Conservation (phyloP, 75 land plant genomes). For the Adiantum capillusveneris region DNA sequence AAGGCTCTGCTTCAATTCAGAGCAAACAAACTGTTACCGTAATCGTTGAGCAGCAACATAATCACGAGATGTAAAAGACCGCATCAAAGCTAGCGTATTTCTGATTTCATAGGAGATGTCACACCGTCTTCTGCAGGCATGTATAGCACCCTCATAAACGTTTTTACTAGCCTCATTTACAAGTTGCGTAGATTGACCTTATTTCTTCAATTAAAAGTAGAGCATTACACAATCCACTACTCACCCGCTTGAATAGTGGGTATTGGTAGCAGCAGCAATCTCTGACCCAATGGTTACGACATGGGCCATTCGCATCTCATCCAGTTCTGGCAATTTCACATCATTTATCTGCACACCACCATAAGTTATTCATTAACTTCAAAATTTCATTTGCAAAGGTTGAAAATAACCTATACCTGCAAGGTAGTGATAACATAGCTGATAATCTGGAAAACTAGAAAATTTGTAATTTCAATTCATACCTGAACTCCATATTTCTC, state of each 20-base stretch:
- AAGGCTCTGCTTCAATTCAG: too few species aligned
- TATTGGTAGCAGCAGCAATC: conserved; percentile 29
- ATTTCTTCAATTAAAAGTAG: background rate
- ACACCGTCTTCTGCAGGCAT: conserved; percentile 1
- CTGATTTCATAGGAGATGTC: conserved; percentile 53
- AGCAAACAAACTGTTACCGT: too few species aligned
- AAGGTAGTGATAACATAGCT: background rate
- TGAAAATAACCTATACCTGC: background rate
- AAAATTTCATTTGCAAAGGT: too few species aligned
- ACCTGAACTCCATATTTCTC: conserved; percentile 65
- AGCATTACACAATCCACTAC: background rate
- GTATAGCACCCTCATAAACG: too few species aligned
- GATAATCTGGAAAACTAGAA: background rate
- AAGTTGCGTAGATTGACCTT: background rate
- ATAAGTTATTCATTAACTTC: too few species aligned
- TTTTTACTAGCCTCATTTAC: too few species aligned
- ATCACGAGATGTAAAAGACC: conserved; percentile 56
- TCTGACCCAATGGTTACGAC: conserved; percentile 81
- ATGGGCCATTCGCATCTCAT: conserved; percentile 69
- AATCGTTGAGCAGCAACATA: conserved; percentile 76
- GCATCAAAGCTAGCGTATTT: conserved; percentile 54
- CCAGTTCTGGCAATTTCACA: conserved; percentile 76
- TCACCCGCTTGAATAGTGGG: conserved; percentile 48
- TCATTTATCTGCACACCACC: conserved; percentile 18
- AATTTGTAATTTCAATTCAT: conserved; percentile 1